Base-by-base conservation (phyloP, 306 rosid genomes). In the Pyrus bretschneideri region DNA sequence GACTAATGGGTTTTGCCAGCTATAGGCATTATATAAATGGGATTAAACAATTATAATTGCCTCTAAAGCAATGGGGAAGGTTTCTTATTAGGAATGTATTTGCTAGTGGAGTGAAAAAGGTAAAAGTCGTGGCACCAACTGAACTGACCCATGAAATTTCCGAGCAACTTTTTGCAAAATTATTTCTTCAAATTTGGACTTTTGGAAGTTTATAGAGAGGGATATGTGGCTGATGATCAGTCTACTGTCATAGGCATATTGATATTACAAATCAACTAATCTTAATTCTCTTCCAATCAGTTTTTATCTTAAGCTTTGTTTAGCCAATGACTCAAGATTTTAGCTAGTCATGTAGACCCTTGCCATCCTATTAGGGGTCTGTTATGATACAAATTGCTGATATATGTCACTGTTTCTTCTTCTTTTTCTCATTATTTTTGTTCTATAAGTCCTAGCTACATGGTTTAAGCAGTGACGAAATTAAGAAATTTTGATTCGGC, bases 1-100 rank as follows among this genome's bases (percentile, higher is more conserved):
- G 88, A 69, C 83, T 54, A 63, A 69, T 30, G 67, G 67, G 84
- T 23, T 77, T 33, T 79, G 81, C 86, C 83, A 83, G 86, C 88
- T 71, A 74, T 42, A 59, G 86, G 85, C 83, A 79, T 73, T 82
- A 73, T 81, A 67, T 80, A 73, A 31, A 54, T 31, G 69, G 57
- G 23, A 66, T 57, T 79, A 45, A 52, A 76, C 74, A 55, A 72
- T 19, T 0, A 66, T 11, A 59, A 64, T 38, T 84, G 74, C 35
- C 72, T 22, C 23, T 57, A 4, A 73, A 73, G 72, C 51, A 46
- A 76, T 22, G 58, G 52, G 78, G 71, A 40, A 54, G 42, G 73
- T 42, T 74, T 77, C 35, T 61, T 66, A 69, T 63, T 55, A 35
- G 67, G 80, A 75, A 70, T 66, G 79, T 45, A 76, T 79, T 78